Evolutionary conservation across 2,329 filamentous ascomycete genomes (phyloP).

Genomic region (Aspergillus sp.): DNA sequence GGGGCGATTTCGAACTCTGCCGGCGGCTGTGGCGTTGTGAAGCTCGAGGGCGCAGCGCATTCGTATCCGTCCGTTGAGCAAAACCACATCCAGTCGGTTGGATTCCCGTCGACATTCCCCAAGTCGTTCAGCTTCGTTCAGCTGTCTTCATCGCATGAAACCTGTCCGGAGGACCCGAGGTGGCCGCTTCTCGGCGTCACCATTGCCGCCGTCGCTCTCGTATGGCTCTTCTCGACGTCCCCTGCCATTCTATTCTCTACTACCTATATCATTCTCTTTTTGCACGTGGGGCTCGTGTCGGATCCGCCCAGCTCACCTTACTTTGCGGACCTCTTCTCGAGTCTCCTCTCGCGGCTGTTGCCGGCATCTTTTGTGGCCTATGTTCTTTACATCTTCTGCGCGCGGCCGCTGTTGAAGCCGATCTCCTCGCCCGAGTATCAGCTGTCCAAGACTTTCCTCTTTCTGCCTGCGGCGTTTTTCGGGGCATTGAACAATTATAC

Average conservation of each 20-base stretch:
- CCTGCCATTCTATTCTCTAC: slow-evolving; percentile 77
- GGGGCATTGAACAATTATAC: slow-evolving; percentile 92
- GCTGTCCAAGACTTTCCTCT: slow-evolving; percentile 80
- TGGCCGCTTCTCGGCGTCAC: slow-evolving; percentile 81
- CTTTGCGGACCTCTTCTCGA: slow-evolving; percentile 64
- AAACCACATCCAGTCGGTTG: slow-evolving; percentile 67
- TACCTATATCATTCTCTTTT: slow-evolving; percentile 72
- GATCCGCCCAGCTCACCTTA: slow-evolving; percentile 66
- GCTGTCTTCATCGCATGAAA: slow-evolving; percentile 43
- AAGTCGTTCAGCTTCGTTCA: slow-evolving; percentile 71
- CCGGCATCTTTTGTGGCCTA: slow-evolving; percentile 81
- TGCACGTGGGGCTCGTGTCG: slow-evolving; percentile 80
- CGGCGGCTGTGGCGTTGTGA: slow-evolving; percentile 75
- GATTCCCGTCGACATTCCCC: slow-evolving; percentile 83
- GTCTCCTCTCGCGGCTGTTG: slow-evolving; percentile 69
- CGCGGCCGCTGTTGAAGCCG: slow-evolving; percentile 59
- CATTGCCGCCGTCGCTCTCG: slow-evolving; percentile 62
- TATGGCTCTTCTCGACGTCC: slow-evolving; percentile 74
- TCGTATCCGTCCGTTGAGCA: slow-evolving; percentile 54
- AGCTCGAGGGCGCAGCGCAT: slow-evolving; percentile 58
- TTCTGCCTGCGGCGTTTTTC: slow-evolving; percentile 84
- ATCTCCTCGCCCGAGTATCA: slow-evolving; percentile 56
- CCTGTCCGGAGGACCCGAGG: slow-evolving; percentile 64
- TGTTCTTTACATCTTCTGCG: slow-evolving; percentile 77
- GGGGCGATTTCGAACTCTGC: slow-evolving; percentile 61